A percentile compares a stretch with the other conserved stretches of the same genome.
Evolutionary conservation across 345 rosid species (phyloP).

Genomic region (Gossypium australe): DNA sequence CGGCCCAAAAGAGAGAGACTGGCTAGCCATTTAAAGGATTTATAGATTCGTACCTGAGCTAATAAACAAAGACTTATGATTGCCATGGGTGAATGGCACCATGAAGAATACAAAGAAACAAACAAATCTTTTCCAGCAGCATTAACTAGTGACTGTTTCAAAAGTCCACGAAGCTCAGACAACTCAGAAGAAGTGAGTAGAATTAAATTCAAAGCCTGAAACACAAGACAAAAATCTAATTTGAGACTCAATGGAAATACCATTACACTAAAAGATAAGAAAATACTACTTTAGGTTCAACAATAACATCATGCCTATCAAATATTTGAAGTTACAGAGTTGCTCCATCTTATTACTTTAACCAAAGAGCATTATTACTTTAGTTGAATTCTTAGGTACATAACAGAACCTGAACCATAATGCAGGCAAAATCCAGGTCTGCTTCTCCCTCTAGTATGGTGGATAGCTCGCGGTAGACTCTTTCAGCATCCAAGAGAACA

Average conservation of each 20-base stretch:
- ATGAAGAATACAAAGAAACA: slow-evolving; percentile 81
- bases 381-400: slow-evolving; percentile 12
- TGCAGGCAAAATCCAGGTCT: slow-evolving; percentile 88
- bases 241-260: background rate
- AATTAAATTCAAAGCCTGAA: slow-evolving; percentile 94
- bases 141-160: slow-evolving; percentile 75
- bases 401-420: slow-evolving; percentile 90
- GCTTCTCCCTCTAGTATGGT: slow-evolving; percentile 93
- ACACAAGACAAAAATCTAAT: background rate
- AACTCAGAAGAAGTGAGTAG: slow-evolving; percentile 96
- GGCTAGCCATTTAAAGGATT: background rate
- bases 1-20: background rate
- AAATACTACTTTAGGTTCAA: background rate
- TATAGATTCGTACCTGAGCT: slow-evolving; percentile 62
- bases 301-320: background rate
- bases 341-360: background rate
- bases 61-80: slow-evolving; percentile 93
- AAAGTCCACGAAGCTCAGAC: slow-evolving; percentile 65
- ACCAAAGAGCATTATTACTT: background rate
- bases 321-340: background rate
- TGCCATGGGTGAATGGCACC: slow-evolving; percentile 99
- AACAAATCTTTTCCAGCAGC: slow-evolving; percentile 79
- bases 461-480: slow-evolving; percentile 86
- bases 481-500: slow-evolving; percentile 91
- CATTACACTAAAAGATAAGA: background rate